Base-by-base conservation (phyloP, 164 flowering plant genomes). In the Aristolochia fimbriata region DNA sequence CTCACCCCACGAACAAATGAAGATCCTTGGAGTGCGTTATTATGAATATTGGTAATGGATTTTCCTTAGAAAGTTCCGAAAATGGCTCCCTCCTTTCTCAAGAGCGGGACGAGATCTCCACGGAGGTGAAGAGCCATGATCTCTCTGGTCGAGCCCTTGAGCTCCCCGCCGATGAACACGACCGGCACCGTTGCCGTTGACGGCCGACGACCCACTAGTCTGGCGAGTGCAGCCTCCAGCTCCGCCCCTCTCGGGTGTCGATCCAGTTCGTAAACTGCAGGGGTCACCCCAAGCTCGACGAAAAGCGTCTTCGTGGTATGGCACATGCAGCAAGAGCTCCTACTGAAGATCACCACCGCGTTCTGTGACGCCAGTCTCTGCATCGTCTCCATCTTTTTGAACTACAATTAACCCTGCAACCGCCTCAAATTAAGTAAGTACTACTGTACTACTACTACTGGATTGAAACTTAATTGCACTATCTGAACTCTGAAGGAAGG, bases 281-380 rank as follows among this genome's bases (percentile, higher is more conserved):
- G 75, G 65, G 70, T 72, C 47, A 62, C 81, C 0, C 81, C 81
- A 15, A 67, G 69, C 14, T 73, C 75, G 51, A 58, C 66, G 62
- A 78, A 68, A 6, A 78, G 70, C 24, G 66, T 64, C 70, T 70
- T 78, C 49, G 71, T 59, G 21, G 75, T 65, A 57, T 78, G 73
- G 53, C 73, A 70, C 81, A 78, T 75, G 68, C 75, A 72, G 21
- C 78, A 77, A 22, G 78, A 57, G 22, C 77, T 77, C 69, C 62
- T 68, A 63, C 73, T 78, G 59, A 75, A 75, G 37, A 78, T 75
- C 68, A 78, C 81, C 47, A 78, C 78, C 3, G 76, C 74, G 17
- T 66, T 74, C 25, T 68, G 62, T 0, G 66, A 52, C 1, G 70
- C 66, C 67, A 74, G 48, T 45, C 19, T 70, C 25, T 16, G 37